phyloP scores from a whole-genome alignment of 108 stramenopile genomes.

The Fistulifera solaris region DNA sequence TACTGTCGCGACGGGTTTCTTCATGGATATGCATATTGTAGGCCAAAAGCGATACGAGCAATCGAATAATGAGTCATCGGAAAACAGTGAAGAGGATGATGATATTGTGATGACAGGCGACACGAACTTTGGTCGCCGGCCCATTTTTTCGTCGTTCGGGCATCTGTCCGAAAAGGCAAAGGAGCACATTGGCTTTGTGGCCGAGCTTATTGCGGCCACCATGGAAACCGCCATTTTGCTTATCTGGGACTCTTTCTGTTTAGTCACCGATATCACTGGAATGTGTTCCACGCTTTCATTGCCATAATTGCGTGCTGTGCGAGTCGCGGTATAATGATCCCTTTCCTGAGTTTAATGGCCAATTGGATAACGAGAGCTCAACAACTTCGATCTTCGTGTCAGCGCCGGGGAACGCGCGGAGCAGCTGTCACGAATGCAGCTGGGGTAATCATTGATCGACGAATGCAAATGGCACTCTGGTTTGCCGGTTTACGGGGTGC shows the following conservation, averaged over 20 bases:
- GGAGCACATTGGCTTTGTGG: constrained; percentile 76
- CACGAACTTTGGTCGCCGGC: not conserved
- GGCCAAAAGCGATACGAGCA: constrained; percentile 21
- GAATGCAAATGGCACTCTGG: constrained; percentile 79
- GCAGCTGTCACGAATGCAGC: constrained; percentile 8
- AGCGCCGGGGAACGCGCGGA: not conserved
- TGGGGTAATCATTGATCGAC: constrained; percentile 59
- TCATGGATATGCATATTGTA: constrained; percentile 80
- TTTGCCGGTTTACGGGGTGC: constrained; percentile 84
- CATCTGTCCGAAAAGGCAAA: constrained; percentile 46
- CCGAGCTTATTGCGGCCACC: constrained; percentile 54
- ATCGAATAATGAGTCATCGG: not conserved
- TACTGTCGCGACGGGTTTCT: constrained; percentile 85
- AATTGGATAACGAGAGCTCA: constrained; percentile 53
- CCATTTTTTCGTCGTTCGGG: constrained; percentile 35
- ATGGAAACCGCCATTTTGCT: constrained; percentile 83
- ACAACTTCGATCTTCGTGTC: constrained; percentile 24
- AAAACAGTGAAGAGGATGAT: constrained; percentile 30
- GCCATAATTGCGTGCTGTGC: constrained; percentile 61
- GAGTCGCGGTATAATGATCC: constrained; percentile 75
- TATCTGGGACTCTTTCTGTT: constrained; percentile 84
- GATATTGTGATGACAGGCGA: constrained; percentile 15
- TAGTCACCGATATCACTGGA: constrained; percentile 77
- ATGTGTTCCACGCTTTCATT: constrained; percentile 45
- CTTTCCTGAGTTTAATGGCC: constrained; percentile 48